Evolutionary conservation across 257 asterid genomes (phyloP).

Genomic region (Apocynum venetum): DNA sequence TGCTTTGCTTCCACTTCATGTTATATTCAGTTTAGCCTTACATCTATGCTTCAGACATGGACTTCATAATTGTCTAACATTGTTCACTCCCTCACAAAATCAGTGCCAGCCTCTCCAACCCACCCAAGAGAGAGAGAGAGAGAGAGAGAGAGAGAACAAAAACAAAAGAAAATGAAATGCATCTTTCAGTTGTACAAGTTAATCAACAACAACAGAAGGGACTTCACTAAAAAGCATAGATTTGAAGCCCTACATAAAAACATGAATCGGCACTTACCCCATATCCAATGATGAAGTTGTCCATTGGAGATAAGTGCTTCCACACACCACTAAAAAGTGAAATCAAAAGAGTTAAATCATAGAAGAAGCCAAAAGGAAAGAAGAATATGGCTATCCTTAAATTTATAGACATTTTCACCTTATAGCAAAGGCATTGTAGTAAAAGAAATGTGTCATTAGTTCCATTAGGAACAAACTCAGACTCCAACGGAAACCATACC

Average conservation of each 20-base stretch:
- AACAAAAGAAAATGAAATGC: neutral
- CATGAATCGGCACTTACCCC: conserved; percentile 60
- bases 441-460: conserved; percentile 72
- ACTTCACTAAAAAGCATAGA: conserved; percentile 1
- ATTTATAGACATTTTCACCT: conserved; percentile 51
- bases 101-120: too few species aligned
- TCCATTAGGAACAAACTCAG: conserved; percentile 78
- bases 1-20: neutral
- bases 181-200: neutral
- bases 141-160: too few species aligned
- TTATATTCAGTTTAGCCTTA: neutral
- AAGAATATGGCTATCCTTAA: conserved; percentile 12
- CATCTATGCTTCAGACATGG: neutral
- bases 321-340: conserved; percentile 68
- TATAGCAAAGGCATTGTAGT: conserved; percentile 86
- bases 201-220: conserved; percentile 11
- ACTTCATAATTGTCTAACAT: neutral
- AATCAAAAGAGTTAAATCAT: conserved; percentile 15
- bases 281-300: conserved; percentile 87
- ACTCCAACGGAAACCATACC: conserved; percentile 83
- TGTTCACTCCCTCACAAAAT: neutral
- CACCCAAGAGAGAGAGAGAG: neutral
- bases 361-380: conserved; percentile 16
- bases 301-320: conserved; percentile 79
- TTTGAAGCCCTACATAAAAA: conserved; percentile 10